phyloP scores from a whole-genome alignment of 1,139 yeast genomes.

The Yamadazyma dushanensis region DNA sequence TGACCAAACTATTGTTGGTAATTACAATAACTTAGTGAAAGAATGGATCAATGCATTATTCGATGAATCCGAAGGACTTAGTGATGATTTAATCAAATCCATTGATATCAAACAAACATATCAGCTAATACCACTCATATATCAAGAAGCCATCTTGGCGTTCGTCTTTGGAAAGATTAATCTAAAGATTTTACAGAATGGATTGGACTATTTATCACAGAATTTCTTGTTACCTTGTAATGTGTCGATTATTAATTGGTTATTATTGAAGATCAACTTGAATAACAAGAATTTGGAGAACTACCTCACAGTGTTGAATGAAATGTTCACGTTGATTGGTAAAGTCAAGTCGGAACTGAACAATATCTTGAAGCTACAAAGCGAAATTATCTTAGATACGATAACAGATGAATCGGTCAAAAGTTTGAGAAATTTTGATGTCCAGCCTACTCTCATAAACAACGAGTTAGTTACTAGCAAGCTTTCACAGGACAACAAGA shows the following conservation, averaged over 20 bases:
- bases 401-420: constrained; percentile 5
- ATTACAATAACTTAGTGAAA: constrained; percentile 52
- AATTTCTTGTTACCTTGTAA: constrained; percentile 42
- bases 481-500: neutral
- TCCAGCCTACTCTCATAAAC: constrained; percentile 2
- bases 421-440: constrained; percentile 1
- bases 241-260: constrained; percentile 37
- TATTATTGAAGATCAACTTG: constrained; percentile 17
- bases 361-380: constrained; percentile 15
- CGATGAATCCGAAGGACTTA: constrained; percentile 78
- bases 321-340: constrained; percentile 22
- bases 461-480: constrained; percentile 5
- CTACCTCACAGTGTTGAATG: constrained; percentile 15
- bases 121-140: constrained; percentile 67
- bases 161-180: constrained; percentile 52
- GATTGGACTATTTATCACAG: constrained; percentile 47
- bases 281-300: constrained; percentile 12
- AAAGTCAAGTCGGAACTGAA: constrained; percentile 17
- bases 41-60: constrained; percentile 83
- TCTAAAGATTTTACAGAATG: constrained; percentile 34
- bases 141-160: constrained; percentile 72
- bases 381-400: constrained; percentile 11
- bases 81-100: constrained; percentile 75
- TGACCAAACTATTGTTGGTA: constrained; percentile 31
- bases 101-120: constrained; percentile 70